Evolutionary conservation across 768 basidiomycete species (phyloP).

Genomic region (Trametes coccinea): DNA sequence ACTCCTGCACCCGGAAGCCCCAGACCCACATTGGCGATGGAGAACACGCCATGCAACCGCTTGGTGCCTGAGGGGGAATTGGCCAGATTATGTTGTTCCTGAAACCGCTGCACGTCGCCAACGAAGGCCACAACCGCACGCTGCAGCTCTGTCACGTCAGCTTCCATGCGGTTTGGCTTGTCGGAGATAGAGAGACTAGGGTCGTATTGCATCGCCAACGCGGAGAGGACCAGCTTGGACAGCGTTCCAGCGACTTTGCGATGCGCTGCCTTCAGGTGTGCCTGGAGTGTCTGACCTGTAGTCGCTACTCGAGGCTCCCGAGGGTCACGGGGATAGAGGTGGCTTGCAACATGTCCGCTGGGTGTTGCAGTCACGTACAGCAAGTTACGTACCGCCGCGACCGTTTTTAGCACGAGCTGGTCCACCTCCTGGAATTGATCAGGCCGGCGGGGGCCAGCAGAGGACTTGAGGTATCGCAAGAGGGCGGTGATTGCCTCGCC

Average conservation of each 20-base stretch:
- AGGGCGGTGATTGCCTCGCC: conserved; percentile 64
- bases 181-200: conserved; percentile 66
- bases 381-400: conserved; percentile 74
- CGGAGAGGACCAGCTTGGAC: conserved; percentile 85
- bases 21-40: conserved; percentile 63
- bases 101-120: conserved; percentile 62
- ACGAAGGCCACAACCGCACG: conserved; percentile 70
- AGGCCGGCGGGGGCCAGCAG: conserved; percentile 43
- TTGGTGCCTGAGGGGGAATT: conserved; percentile 38
- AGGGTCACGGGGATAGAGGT: conserved; percentile 50
- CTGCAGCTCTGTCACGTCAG: conserved; percentile 75
- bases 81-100: conserved; percentile 38
- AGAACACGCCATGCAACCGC: conserved; percentile 62
- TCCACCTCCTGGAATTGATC: conserved; percentile 65
- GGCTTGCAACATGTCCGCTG: conserved; percentile 58
- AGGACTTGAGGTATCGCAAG: conserved; percentile 57
- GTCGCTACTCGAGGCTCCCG: conserved; percentile 46
- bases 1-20: conserved; percentile 81
- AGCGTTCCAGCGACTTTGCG: conserved; percentile 87
- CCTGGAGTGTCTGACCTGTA: conserved; percentile 42
- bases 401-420: conserved; percentile 58
- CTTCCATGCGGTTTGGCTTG: conserved; percentile 62
- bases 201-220: conserved; percentile 87
- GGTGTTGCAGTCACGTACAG: conserved; percentile 47
- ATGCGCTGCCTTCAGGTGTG: conserved; percentile 70